These are phyloP conservation scores for Trichothecium roseum DNA, from an alignment of 2,329 filamentous ascomycete genomes.

Conservation along the genomic window DNA sequence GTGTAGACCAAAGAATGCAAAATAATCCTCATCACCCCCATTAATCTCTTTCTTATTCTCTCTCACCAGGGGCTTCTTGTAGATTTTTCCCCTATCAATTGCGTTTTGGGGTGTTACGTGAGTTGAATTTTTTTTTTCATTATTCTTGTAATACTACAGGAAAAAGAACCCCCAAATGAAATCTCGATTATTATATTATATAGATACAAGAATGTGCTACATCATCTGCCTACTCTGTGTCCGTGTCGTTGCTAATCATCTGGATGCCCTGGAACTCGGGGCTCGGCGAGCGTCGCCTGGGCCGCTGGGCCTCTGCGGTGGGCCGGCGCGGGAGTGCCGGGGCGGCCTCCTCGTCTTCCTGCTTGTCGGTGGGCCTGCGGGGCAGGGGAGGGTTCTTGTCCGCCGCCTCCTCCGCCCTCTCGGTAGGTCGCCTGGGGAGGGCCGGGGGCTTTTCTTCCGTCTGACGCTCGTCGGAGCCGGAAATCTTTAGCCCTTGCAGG, in stretches of 20 bases:
- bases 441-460: neutral
- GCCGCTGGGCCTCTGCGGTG: slow-evolving; percentile 14
- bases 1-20: no score
- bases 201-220: no score
- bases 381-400: slow-evolving; percentile 5
- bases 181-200: no score
- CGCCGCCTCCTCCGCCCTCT: neutral
- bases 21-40: no score
- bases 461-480: no score
- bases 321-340: slow-evolving; percentile 8
- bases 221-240: slow-evolving; percentile 12
- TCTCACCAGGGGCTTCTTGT: slow-evolving; percentile 1
- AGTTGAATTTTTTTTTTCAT: no score
- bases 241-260: slow-evolving; percentile 26
- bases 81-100: no score
- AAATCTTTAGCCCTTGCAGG: no score
- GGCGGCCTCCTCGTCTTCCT: slow-evolving; percentile 2
- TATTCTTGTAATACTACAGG: no score
- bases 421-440: slow-evolving; percentile 6
- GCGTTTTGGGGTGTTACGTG: no score
- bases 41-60: neutral
- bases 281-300: slow-evolving; percentile 17
- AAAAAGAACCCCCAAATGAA: no score
- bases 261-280: slow-evolving; percentile 21
- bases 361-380: slow-evolving; percentile 3